Evolutionary conservation across 1,139 yeast genomes (phyloP), one percentile per base, ranked within the genome.

Genomic region (Geotrichum aggregatum): DNA sequence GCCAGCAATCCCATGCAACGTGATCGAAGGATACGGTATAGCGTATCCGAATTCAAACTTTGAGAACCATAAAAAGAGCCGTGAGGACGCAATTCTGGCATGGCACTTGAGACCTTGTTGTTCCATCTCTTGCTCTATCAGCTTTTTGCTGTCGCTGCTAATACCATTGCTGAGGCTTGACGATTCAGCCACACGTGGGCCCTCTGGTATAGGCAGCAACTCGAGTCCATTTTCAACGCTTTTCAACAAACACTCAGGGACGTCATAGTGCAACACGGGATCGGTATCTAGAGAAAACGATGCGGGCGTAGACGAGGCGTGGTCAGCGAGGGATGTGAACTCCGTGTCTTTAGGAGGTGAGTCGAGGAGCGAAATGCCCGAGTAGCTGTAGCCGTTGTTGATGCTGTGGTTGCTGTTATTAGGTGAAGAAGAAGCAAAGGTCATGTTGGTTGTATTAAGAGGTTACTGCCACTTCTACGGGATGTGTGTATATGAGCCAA

Each of bases 271-370:
- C 19, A 68, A 58, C 22, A 68, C 65, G 1, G 71, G 69, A 28
- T 58, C 58, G 46, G 68, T 71, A 18, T 67, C 70, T 19, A 67
- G 59, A 3, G 70, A 65, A 51, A 61, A 68, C 11, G 62, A 56
- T 6, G 66, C 70, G 8, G 72, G 72, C 1, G 71, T 66, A 21
- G 63, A 62, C 11, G 68, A 54, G 49, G 62, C 69, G 57, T 67
- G 67, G 49, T 66, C 70, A 2, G 58, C 54, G 21, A 65, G 56
- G 8, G 64, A 47, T 26, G 61, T 57, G 50, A 59, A 67, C 34
- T 66, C 70, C 3, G 62, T 43, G 36, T 52, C 57, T 30, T 51
- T 50, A 3, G 70, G 70, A 47, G 57, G 54, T 21, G 47, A 50
- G 30, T 47, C 55, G 14, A 62, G 54, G 18, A 52, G 49, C 13